Conservation (phyloP, 352 stramenopile species). For the Globisporangium recalcitrans region DNA sequence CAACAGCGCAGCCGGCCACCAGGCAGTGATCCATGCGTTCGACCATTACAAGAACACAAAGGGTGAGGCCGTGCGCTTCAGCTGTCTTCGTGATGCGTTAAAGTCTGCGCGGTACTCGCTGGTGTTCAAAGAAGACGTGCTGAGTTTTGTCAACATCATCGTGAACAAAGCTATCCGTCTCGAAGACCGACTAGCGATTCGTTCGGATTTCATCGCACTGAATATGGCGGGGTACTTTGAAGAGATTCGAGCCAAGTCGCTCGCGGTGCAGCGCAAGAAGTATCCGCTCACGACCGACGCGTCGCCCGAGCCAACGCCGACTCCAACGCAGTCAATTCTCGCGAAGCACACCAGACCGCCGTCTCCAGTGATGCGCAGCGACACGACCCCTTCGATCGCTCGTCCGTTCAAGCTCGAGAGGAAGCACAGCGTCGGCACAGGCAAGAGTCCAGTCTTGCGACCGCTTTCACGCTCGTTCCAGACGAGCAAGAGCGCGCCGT, state of each 20-base stretch:
- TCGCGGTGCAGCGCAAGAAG: constrained; percentile 69
- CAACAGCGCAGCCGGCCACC: constrained; percentile 78
- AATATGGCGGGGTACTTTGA: constrained; percentile 87
- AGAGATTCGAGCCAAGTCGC: constrained; percentile 78
- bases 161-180: constrained; percentile 85
- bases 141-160: constrained; percentile 88
- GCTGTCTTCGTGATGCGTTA: constrained; percentile 72
- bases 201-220: constrained; percentile 78
- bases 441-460: constrained; percentile 13
- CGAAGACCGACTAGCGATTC: constrained; percentile 77
- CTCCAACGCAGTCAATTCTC: not conserved
- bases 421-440: constrained; percentile 9
- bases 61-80: constrained; percentile 74
- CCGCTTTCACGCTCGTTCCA: constrained; percentile 6
- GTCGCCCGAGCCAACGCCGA: constrained; percentile 9
- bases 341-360: constrained; percentile 1
- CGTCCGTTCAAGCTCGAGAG: constrained; percentile 4
- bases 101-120: constrained; percentile 80
- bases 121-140: constrained; percentile 85
- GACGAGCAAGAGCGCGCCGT: constrained; percentile 49
- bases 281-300: constrained; percentile 43
- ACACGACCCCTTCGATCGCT: constrained; percentile 1
- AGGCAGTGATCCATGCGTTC: constrained; percentile 78
- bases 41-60: constrained; percentile 83
- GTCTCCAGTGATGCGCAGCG: constrained; percentile 12